These are phyloP conservation scores for Sclerotinia glacialis DNA, from an alignment of 2,329 filamentous ascomycete species.

Conservation along the genomic window DNA sequence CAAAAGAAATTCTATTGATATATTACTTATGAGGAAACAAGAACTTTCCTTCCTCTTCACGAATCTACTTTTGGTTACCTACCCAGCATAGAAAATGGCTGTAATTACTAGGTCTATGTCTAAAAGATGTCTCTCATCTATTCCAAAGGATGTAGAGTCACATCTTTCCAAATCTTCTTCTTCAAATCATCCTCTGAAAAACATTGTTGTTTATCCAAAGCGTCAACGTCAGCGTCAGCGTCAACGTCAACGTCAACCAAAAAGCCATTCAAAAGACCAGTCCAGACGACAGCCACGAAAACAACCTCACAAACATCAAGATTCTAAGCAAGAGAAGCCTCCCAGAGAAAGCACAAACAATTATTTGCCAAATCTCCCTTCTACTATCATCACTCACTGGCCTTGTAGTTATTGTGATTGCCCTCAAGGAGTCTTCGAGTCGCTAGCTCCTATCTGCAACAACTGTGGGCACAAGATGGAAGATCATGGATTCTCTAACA, in stretches of 20 bases:
- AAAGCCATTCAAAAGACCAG: not conserved
- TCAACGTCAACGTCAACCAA: not conserved
- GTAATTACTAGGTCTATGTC: not conserved
- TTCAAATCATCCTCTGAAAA: not conserved
- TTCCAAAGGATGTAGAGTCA: not conserved
- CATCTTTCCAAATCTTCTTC: not conserved
- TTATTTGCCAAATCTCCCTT: not conserved
- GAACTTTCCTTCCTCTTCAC: not conserved
- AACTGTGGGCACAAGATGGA: not conserved
- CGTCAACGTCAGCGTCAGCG: not conserved
- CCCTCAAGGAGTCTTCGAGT: slow-evolving; percentile 1
- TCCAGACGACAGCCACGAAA: not conserved
- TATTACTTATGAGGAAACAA: not conserved
- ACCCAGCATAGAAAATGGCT: not conserved
- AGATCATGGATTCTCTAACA: not conserved
- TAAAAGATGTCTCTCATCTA: not conserved
- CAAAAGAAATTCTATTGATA: not conserved
- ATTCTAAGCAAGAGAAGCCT: not conserved
- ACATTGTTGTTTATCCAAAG: not conserved
- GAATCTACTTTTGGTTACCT: not conserved
- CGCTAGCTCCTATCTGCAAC: not conserved
- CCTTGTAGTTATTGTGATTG: not conserved
- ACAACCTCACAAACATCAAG: not conserved
- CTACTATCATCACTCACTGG: not conserved
- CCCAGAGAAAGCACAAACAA: not conserved